These are phyloP conservation scores for Euphrasia arctica DNA, from an alignment of 305 asterid genomes.

Conservation along the genomic window DNA sequence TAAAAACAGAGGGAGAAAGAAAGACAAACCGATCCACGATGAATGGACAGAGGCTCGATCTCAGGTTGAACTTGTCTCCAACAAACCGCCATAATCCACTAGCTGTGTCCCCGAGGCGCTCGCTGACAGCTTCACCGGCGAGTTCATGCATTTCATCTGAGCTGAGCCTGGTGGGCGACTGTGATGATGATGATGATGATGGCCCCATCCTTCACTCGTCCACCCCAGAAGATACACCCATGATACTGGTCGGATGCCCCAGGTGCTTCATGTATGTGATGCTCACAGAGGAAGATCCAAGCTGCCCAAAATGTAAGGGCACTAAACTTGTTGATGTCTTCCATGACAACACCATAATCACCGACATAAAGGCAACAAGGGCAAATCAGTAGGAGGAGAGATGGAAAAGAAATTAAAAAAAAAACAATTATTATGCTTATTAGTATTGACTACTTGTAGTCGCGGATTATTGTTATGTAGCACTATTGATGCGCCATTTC, in stretches of 20 bases:
- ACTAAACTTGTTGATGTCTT: slow-evolving; percentile 49
- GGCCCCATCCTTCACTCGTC: slow-evolving; percentile 31
- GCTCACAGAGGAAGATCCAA: slow-evolving; percentile 54
- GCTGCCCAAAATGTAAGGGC: slow-evolving; percentile 73
- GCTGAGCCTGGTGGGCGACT: slow-evolving; percentile 28
- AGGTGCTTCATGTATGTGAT: slow-evolving; percentile 71
- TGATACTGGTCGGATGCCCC: slow-evolving; percentile 72
- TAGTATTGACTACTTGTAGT: slow-evolving; percentile 5
- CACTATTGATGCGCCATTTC: slow-evolving; percentile 49
- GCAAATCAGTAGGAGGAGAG: neutral
- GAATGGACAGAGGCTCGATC: slow-evolving; percentile 52
- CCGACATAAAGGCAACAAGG: neutral
- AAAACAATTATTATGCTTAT: neutral
- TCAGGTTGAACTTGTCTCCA: slow-evolving; percentile 55
- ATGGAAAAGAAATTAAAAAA: neutral
- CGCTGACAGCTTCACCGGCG: slow-evolving; percentile 42
- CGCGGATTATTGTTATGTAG: slow-evolving; percentile 26
- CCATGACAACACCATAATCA: slow-evolving; percentile 22
- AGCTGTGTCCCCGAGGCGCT: slow-evolving; percentile 47
- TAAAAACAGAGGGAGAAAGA: neutral
- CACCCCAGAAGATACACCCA: slow-evolving; percentile 56
- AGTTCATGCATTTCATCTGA: slow-evolving; percentile 59
- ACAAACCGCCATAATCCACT: slow-evolving; percentile 30
- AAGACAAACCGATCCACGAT: slow-evolving; percentile 6
- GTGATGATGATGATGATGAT: no score